Conservation (phyloP, 139 green algal species). For the Coelastrella sp. region DNA sequence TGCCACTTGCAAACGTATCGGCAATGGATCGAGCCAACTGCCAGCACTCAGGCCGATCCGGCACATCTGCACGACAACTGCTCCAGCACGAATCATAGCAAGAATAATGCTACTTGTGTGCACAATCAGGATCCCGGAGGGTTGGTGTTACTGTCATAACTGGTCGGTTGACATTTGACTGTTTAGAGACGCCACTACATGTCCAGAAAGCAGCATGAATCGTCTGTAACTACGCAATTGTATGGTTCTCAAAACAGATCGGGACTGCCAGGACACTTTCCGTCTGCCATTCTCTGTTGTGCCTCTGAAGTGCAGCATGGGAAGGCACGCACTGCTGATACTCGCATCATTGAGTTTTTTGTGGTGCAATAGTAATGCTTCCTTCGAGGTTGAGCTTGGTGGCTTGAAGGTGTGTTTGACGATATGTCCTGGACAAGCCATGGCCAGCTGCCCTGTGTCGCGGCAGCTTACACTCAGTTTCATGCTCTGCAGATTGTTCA, state of each 20-base stretch:
- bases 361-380: not conserved
- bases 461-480: not conserved
- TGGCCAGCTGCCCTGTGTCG: not conserved
- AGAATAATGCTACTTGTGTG: too few species aligned
- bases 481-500: slow-evolving; percentile 35
- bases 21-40: too few species aligned
- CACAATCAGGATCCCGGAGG: too few species aligned
- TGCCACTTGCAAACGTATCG: too few species aligned
- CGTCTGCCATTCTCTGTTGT: not conserved
- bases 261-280: not conserved
- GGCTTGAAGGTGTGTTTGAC: slow-evolving; percentile 34
- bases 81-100: too few species aligned
- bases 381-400: slow-evolving; percentile 38
- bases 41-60: too few species aligned
- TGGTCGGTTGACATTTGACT: too few species aligned
- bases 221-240: not conserved
- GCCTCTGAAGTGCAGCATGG: not conserved
- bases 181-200: too few species aligned
- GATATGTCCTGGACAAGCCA: slow-evolving; percentile 8
- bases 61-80: too few species aligned
- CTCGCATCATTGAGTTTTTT: not conserved
- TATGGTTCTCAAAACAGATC: not conserved
- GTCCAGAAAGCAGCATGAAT: too few species aligned
- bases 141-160: too few species aligned
- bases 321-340: not conserved